Conservation (phyloP, 495 filamentous ascomycete species). For the Penicillium cataractarum region DNA sequence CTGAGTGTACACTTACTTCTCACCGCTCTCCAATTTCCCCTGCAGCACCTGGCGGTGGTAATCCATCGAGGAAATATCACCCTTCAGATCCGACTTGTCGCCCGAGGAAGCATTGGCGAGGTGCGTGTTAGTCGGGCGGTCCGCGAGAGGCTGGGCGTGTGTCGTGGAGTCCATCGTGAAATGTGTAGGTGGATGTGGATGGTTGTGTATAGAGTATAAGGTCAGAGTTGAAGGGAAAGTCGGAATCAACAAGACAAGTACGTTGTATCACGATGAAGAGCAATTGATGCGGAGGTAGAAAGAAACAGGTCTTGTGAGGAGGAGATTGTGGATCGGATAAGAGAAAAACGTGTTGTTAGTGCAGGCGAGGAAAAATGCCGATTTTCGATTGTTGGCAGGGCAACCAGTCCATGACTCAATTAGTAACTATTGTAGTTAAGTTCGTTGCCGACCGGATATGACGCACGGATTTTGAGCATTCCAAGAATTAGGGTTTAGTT, state of each 20-base stretch:
- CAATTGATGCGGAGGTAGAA: conserved; percentile 14
- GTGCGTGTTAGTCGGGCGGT: conserved; percentile 51
- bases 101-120: conserved; percentile 28
- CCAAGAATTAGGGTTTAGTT: conserved; percentile 4
- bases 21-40: conserved; percentile 65
- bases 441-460: too few species aligned
- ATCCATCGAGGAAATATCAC: conserved; percentile 60
- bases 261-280: conserved; percentile 10
- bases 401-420: conserved; percentile 33
- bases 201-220: neutral
- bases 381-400: conserved; percentile 48
- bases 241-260: conserved; percentile 9
- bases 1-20: conserved; percentile 56
- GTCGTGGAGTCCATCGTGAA: conserved; percentile 38
- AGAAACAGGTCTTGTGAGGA: conserved; percentile 1
- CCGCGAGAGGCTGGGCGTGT: conserved; percentile 44
- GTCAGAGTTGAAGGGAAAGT: too few species aligned
- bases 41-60: conserved; percentile 79
- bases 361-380: conserved; percentile 33
- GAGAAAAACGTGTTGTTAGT: conserved; percentile 34
- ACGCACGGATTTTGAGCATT: conserved; percentile 11
- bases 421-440: too few species aligned
- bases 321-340: conserved; percentile 31
- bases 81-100: conserved; percentile 42
- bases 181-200: neutral